Base-by-base conservation (phyloP, 345 rosid genomes). In the Acer yangbiense region DNA sequence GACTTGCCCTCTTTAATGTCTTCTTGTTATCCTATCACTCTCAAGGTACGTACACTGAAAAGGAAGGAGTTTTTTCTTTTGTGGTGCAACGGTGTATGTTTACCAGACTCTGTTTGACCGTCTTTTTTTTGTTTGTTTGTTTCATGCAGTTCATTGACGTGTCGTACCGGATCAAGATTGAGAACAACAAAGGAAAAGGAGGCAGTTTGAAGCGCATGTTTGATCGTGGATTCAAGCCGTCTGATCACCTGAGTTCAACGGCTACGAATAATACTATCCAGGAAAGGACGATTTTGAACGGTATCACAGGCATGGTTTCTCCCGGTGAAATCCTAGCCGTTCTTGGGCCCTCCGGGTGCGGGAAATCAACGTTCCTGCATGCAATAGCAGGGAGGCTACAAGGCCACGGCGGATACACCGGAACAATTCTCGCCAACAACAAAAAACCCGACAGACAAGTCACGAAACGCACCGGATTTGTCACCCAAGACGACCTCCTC, bases 291-390 rank as follows among this genome's bases (percentile, higher is more conserved):
- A 87, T 95, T 66, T 86, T 95, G 61, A 80, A 69, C 11, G 94
- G 92, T 35, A 83, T 95, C 71, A 90, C 97, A 7, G 99, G 98
- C 41, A 83, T 88, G 86, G 93, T 87, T 0, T 90, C 92, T 0
- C 97, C 99, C 0, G 99, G 99, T 1, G 97, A 95, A 87, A 87
- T 92, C 79, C 84, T 95, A 80, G 98, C 99, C 57, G 73, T 95
- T 75, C 92, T 95, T 4, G 99, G 99, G 2, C 99, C 99, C 0
- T 95, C 98, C 0, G 99, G 99, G n/a, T 88, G 99, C 43, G 99
- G 99, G 0, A 95, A 95, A 79, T 95, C 99, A 1, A 90, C 99
- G 39, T 83, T 95, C 35, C 87, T 95, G 1, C 92, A 91, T 83
- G 94, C 93, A 2, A 77, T 95, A 0, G 88, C 94, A 0, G 98